These are phyloP conservation scores for Verbascum thapsus DNA, from an alignment of 257 asterid species.

Conservation along the genomic window DNA sequence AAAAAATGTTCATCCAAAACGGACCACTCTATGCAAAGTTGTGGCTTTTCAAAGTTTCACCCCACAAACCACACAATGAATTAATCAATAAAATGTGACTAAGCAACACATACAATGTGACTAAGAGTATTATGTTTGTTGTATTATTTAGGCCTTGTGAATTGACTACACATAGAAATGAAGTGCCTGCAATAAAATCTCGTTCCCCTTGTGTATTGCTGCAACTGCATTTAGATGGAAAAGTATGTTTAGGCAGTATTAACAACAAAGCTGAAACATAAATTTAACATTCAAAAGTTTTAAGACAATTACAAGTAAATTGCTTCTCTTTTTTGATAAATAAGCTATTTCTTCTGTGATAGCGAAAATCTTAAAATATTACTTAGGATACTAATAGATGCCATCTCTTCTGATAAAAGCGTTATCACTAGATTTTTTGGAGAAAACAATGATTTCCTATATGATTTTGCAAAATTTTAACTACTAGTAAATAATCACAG, in stretches of 20 bases:
- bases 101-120: conserved; percentile 4
- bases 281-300: conserved; percentile 12
- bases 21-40: no score
- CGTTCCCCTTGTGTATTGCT: conserved; percentile 72
- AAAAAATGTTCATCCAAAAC: no score
- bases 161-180: not conserved
- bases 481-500: not conserved
- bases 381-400: conserved; percentile 1
- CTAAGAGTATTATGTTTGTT: not conserved
- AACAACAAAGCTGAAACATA: conserved; percentile 18
- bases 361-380: conserved; percentile 1
- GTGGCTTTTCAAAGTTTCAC: no score
- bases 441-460: not conserved
- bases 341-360: conserved; percentile 6
- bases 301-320: conserved; percentile 1
- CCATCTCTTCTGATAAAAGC: not conserved
- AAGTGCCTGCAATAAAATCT: conserved; percentile 79
- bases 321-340: not conserved
- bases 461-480: not conserved
- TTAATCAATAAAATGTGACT: no score
- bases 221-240: conserved; percentile 53
- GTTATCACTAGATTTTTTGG: no score
- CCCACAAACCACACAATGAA: no score
- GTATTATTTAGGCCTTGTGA: not conserved
- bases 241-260: conserved; percentile 23